These are phyloP conservation scores for Kalanchoe fedtschenkoi DNA, from an alignment of 164 flowering plant species.

Conservation along the genomic window DNA sequence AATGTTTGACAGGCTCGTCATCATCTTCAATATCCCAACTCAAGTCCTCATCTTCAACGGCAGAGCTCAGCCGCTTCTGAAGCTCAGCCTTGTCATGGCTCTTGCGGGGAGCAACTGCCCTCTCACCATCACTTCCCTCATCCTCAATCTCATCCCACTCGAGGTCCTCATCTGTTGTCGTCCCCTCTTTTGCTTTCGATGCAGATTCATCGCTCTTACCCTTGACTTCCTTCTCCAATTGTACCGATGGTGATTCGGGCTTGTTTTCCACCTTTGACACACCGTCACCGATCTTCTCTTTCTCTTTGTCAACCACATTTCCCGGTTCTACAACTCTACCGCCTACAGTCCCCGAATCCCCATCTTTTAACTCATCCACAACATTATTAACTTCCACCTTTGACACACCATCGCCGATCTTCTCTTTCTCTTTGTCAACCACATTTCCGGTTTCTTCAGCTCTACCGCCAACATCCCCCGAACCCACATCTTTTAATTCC, in stretches of 20 bases:
- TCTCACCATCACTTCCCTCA: slow-evolving; percentile 57
- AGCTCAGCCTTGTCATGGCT: slow-evolving; percentile 38
- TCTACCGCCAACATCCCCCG: not conserved
- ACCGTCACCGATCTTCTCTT: slow-evolving; percentile 1
- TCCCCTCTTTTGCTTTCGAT: slow-evolving; percentile 27
- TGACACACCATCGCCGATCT: not conserved
- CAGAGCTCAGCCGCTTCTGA: slow-evolving; percentile 50
- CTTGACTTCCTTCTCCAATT: not conserved
- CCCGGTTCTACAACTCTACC: not conserved
- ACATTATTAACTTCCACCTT: too few relatives aligned
- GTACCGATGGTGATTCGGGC: not conserved
- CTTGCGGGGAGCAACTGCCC: slow-evolving; percentile 21
- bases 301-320: slow-evolving; percentile 4
- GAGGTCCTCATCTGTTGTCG: slow-evolving; percentile 61
- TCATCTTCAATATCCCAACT: slow-evolving; percentile 93
- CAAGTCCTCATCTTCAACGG: slow-evolving; percentile 74
- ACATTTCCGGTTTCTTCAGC: not conserved
- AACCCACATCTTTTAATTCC: not conserved
- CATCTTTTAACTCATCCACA: slow-evolving; percentile 1
- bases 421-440: not conserved
- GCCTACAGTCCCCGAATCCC: not conserved
- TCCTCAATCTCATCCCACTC: slow-evolving; percentile 97
- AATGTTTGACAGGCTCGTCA: slow-evolving; percentile 53
- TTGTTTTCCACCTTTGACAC: slow-evolving; percentile 4
- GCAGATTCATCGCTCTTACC: slow-evolving; percentile 10